Base-by-base conservation (phyloP, 2,329 filamentous ascomycete species). In the Dothideomycetes sp. region DNA sequence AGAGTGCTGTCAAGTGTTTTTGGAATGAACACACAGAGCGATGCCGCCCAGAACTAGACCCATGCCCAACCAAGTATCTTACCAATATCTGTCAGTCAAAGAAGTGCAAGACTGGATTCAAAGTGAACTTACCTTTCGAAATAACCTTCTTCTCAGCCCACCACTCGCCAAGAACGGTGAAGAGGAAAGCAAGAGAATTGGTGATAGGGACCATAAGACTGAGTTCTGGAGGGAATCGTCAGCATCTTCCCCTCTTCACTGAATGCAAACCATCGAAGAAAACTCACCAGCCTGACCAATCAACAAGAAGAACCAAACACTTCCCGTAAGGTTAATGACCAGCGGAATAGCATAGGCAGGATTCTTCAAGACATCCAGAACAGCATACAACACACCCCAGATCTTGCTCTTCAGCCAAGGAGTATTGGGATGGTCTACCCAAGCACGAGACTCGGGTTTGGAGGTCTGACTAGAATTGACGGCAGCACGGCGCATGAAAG, bases 81-180 rank as follows among this genome's bases (percentile, higher is more conserved):
- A 7, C 3, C 52, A 40, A 53, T 47, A 23, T 4, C 4, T 41
- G 28, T 53, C 25, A 54, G 44, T 30, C 16, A 17, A 6, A 10
- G 23, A 16, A 7, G 16, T 23, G 19, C 36, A 17, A 12, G 19
- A 16, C 19, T 7, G 28, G 23, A 10, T 24, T 27, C n/a, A 25
- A 3, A 10, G 9, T 10, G 20, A 3, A 64, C 73, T 55, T 65
- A 87, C 84, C 77, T 69, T 78, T 74, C 51, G 80, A 84, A 47
- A 96, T 94, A 2, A 88, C 82, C 60, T 95, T 96, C 46, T 78
- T 78, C 54, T 95, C 89, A 1, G 89, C 86, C 70, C 82, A 93
- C 87, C 88, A 96, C 53, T 96, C 89, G 1, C 88, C 89, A 10
- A 95, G 56, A 2, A 95, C 88, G 0, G 89, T 96, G 56, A 95